A percentile compares a stretch with the other conserved stretches of the same genome.
phyloP scores from a whole-genome alignment of 202 grass and related monocot species.

The Schoenoplectus tabernaemontani region DNA sequence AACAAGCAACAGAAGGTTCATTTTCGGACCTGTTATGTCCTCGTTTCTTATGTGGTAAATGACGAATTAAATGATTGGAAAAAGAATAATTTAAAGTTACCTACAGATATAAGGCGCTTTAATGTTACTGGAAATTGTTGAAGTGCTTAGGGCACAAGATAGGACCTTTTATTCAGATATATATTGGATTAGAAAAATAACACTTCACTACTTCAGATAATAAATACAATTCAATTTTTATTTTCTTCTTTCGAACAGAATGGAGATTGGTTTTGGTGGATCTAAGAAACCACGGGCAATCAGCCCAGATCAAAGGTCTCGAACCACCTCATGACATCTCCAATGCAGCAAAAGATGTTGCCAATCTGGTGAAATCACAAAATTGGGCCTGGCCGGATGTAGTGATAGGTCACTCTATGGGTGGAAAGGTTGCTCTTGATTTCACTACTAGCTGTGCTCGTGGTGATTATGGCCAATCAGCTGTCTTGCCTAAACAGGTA shows the following conservation, averaged over 20 bases:
- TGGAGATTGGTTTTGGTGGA: constrained; percentile 92
- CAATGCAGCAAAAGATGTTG: constrained; percentile 58
- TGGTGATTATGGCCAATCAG: constrained; percentile 52
- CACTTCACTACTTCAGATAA: background rate
- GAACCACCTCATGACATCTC: constrained; percentile 50
- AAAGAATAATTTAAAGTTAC: background rate
- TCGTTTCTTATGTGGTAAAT: too few species aligned
- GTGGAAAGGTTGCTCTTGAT: constrained; percentile 78
- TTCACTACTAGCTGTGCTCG: constrained; percentile 53
- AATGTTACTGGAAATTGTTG: background rate
- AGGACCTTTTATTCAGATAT: background rate
- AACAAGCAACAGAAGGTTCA: too few species aligned
- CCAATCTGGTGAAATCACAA: constrained; percentile 54
- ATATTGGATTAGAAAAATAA: background rate
- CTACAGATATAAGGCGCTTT: background rate
- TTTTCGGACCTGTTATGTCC: too few species aligned
- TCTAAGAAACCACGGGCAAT: constrained; percentile 85
- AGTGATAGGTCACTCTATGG: constrained; percentile 87
- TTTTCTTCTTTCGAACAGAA: constrained; percentile 26
- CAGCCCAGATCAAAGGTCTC: constrained; percentile 50
- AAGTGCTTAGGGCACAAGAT: background rate
- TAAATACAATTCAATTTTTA: background rate
- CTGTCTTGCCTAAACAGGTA: constrained; percentile 84
- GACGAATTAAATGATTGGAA: background rate
- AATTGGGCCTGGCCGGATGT: constrained; percentile 89